Base-by-base conservation (phyloP, 768 basidiomycete species). In the Sarcomyxa edulis region DNA sequence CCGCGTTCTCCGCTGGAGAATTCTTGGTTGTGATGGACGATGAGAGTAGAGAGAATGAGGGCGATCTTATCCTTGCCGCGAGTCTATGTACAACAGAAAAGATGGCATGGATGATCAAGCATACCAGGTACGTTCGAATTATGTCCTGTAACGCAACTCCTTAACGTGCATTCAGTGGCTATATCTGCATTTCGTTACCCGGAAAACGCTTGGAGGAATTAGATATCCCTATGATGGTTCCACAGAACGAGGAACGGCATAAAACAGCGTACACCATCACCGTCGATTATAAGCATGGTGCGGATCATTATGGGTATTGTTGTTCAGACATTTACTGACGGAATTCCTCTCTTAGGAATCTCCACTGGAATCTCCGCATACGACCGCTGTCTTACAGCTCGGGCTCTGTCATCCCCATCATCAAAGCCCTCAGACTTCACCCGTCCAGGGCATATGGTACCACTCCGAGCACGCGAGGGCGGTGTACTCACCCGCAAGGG, bases 31-130 rank as follows among this genome's bases (percentile, higher is more conserved):
- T 98, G 5, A 92, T 97, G 85, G 96, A 99, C 58, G 95, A 98
- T 61, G 89, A 96, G 62, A 70, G 72, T 47, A 71, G 96, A 43
- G 96, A 99, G 65, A 99, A 99, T 57, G 96, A 99, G 57, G 95
- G 96, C 2, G 96, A 99, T 60, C 65, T 99, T 42, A 91, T 97
- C 55, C 84, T 92, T 53, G 80, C 95, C 10, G 96, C 80, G 2
- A 71, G 72, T 18, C 75, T 80, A 36, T 81, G 89, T 48, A 91
- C 93, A 26, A 89, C 91, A 1, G 89, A 97, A 61, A 89, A 93
- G 55, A 98, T 99, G 96, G 95, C 96, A 1, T 99, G 91, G 91
- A 86, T 99, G 76, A 93, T 99, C 58, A 85, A 86, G 54, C 83
- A 94, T 58, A 90, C 92, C 0, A 96, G 92, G 95, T 94, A 36